Percentiles rank a stretch among this genome's conserved stretches.
Conservation (phyloP, 805 yeast genomes). For the Saturnispora gosingensis region DNA sequence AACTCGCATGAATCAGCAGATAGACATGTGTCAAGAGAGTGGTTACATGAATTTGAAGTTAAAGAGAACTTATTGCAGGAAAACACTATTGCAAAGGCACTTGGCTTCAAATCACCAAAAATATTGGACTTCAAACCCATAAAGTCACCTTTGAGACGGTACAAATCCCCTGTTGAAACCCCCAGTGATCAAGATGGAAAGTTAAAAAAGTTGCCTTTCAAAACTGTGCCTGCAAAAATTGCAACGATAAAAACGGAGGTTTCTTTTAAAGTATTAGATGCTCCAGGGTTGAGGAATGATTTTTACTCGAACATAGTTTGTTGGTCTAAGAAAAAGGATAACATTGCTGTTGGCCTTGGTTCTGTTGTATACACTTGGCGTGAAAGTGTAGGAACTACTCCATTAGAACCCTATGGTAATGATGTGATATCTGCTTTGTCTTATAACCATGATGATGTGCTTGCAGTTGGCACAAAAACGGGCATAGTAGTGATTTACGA, state of each 20-base stretch:
- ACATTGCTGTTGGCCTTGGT: conserved; percentile 60
- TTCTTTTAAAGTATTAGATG: conserved; percentile 49
- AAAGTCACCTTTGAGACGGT: conserved; percentile 11
- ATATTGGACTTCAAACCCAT: conserved; percentile 31
- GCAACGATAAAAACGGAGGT: conserved; percentile 26
- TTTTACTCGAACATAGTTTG: conserved; percentile 68
- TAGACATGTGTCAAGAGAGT: not conserved
- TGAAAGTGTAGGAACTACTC: conserved; percentile 36
- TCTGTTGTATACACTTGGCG: conserved; percentile 56
- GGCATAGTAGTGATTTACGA: conserved; percentile 38
- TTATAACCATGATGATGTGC: conserved; percentile 38
- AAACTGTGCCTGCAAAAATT: not conserved
- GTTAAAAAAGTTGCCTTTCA: not conserved
- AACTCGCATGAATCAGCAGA: not conserved
- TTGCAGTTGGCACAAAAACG: conserved; percentile 48
- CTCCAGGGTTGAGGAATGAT: conserved; percentile 67
- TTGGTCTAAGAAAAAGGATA: conserved; percentile 49
- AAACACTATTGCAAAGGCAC: conserved; percentile 39
- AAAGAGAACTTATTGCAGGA: conserved; percentile 19
- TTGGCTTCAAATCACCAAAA: conserved; percentile 36
- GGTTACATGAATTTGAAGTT: not conserved
- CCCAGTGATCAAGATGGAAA: not conserved
- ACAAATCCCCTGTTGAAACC: not conserved
- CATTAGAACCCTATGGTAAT: conserved; percentile 31
- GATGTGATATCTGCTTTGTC: conserved; percentile 49